Base-by-base conservation (phyloP, 257 asterid species). In the Apocynum venetum region DNA sequence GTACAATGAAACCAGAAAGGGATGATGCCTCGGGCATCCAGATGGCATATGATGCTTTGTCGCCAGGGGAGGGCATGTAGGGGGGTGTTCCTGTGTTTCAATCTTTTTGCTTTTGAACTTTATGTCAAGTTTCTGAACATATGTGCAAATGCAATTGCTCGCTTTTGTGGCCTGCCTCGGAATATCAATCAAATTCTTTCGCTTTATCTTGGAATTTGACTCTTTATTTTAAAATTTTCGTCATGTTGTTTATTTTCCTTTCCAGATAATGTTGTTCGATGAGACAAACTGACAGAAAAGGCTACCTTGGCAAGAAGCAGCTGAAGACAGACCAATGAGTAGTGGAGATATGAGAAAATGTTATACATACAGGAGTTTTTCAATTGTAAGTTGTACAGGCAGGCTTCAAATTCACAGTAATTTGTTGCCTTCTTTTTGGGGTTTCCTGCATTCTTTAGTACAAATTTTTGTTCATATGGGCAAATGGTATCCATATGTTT, bases 231-330 rank as follows among this genome's bases (percentile, higher is more conserved):
- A 7, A 19, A 66, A 64, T 12, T 36, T 35, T n/a, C 70, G 36
- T 66, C 47, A 64, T 64, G 10, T 63, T 7, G 0, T 66, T 66
- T 71, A 46, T 64, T 79, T 46, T 41, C 0, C 35, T 61, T 7
- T 36, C 15, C 59, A 89, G 96, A 8, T 85, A 84, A 83, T 89
- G 93, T 68, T 66, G 71, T 91, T 91, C 59, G 83, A 81, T 5
- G 88, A 90, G 74, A 66, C 73, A 51, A 72, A 63, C 40, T 85
- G 81, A 74, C 10, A 6, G 11, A 56, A 36, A 43, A 53, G 66
- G 63, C 4, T 46, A 72, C 75, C 19, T 13, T 20, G 41, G 74
- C 3, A 52, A 41, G 38, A 77, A 72, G 60, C 12, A 60, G 44
- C 14, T 25, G 74, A 83, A 46, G 52, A 43, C 48, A 76, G 56